Evolutionary conservation across 169 alveolate genomes (phyloP), one percentile per base, ranked within the genome.

Genomic region (Hepatocystis sp.): DNA sequence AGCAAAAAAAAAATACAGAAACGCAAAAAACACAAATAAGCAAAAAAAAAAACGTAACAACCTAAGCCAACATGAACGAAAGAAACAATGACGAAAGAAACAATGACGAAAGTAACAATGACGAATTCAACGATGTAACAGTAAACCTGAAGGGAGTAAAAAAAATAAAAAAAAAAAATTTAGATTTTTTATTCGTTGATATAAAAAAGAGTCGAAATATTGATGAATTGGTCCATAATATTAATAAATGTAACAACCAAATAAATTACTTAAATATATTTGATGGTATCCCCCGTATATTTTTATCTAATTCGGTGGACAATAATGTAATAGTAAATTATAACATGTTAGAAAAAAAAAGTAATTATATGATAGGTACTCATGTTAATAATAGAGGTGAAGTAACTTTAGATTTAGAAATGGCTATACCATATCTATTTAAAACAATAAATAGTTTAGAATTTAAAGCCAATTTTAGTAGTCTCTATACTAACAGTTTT

Each of bases 301-400:
- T 46, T 15, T 53, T 78, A 47, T 44, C 32, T 13, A 78, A 56
- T 5, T 2, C 17, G 1, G 30, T 23, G 1, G 39, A 61, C 1
- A 30, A 13, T 17, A 19, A 60, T 21, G 42, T 78, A 17, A 28
- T 28, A 21, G 66, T 78, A 39, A 47, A 78, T 27, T 78, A 60
- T 44, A 47, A 8, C 1, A 11, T 78, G 1, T 30, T 27, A 10
- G 89, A 78, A 53, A 64, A 13, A 63, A 61, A 40, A 13, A 78
- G 61, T 53, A 49, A 61, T 61, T 78, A 63, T 61, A 44, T 47
- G 32, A 34, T 78, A 61, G 89, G 89, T 8, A 78, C 89, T 0
- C 58, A 78, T 78, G 66, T 78, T 19, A 78, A 78, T 21, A 78
- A 78, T 66, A 21, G 84, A 3, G 89, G 89, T 46, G 89, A 78